phyloP scores from a whole-genome alignment of 371 early-diverging fungal genomes.

The Mucor sp. region DNA sequence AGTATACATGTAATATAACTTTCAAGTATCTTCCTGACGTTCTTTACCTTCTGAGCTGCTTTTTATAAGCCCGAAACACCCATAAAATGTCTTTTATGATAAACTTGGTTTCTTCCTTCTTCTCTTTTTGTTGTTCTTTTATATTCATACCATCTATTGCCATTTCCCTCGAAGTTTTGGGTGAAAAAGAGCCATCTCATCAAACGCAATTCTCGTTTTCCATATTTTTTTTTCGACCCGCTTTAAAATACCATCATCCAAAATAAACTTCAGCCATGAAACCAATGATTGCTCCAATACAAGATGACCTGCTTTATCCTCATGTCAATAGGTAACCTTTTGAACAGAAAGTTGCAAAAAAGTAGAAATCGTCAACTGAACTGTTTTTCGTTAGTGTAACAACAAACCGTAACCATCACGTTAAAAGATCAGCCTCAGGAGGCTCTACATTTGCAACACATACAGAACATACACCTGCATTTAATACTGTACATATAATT shows the following conservation, averaged over 20 bases:
- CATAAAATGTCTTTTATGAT: conserved; percentile 1
- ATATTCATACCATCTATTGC: not conserved
- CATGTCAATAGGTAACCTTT: not conserved
- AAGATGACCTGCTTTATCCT: not conserved
- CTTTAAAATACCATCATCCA: not conserved
- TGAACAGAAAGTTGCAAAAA: not conserved
- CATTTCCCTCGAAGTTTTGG: not conserved
- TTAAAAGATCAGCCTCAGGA: conserved; percentile 11
- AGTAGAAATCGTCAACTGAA: not conserved
- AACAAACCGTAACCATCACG: not conserved
- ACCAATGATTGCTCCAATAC: not conserved
- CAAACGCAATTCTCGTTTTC: not conserved
- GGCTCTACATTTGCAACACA: conserved; percentile 22
- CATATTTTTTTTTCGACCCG: not conserved
- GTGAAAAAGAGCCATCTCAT: not conserved
- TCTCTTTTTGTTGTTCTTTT: conserved; percentile 7
- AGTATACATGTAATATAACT: not conserved
- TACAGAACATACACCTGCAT: conserved; percentile 30
- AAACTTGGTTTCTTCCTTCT: conserved; percentile 4
- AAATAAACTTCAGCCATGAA: not conserved
- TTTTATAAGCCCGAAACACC: conserved; percentile 20
- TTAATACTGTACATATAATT: conserved; percentile 42
- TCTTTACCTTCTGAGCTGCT: conserved; percentile 22
- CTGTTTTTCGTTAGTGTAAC: conserved; percentile 3
- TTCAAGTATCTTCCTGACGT: conserved; percentile 30